Base-by-base conservation (phyloP, 257 asterid genomes). In the Petunia axillaris region DNA sequence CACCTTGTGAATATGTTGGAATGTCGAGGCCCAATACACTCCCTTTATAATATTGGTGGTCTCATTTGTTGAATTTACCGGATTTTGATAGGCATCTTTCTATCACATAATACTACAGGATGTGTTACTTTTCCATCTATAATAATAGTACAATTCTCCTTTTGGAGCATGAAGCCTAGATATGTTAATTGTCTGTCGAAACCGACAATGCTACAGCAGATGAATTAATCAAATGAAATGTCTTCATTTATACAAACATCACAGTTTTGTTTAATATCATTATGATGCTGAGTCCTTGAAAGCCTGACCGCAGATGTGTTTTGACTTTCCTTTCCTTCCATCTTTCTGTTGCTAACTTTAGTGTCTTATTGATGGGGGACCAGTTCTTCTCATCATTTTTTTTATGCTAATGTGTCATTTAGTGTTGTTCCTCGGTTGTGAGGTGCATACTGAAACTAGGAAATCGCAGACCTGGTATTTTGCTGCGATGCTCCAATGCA, bases 261-360 rank as follows among this genome's bases (percentile, higher is more conserved):
- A 54, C 48, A 46, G 59, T 46, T 70, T 25, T 70, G 40, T 35
- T 44, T 46, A 70, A 25, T 46, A 2, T 9, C 59, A 46, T 25
- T 46, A 9, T 59, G 48, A 70, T 46, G 77, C n/a, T 14, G 25
- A 70, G 59, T 71, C 48, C 60, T 71, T 71, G 60, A 48, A 71
- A 6, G 1, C 43, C 6, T 41, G 14, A 66, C 0, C 7, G 41
- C 35, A 66, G 40, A 15, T 41, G 75, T 15, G 15, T 59, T 4
- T 71, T 71, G 43, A 10, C 41, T 36, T 71, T 25, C 43, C 35
- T 71, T 71, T 48, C 41, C 43, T 48, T 25, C 44, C 59, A 16
- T 70, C 10, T 11, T 15, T 15, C 35, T 48, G 43, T 35, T 9
- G 35, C 25, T 48, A 71, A 46, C 9, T 13, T 48, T 0, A 0